Percentiles rank a stretch among this genome's conserved stretches.
phyloP scores from a whole-genome alignment of 2,329 filamentous ascomycete species.

The Neurospora sp. region DNA sequence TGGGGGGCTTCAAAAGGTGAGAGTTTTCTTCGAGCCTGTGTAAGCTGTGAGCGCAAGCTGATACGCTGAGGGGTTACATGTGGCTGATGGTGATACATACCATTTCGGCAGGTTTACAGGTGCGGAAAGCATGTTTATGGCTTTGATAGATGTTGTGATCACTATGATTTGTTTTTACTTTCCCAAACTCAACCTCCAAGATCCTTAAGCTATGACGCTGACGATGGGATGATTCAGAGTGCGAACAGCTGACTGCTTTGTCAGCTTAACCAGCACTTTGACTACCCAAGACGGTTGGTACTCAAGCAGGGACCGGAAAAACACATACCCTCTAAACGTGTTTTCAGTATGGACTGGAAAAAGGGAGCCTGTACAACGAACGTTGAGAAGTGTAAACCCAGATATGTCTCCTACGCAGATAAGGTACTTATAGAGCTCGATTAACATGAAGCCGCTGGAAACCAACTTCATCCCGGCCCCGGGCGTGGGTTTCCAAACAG shows the following conservation, averaged over 20 bases:
- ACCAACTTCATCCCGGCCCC: neutral
- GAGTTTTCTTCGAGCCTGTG: slow-evolving; percentile 81
- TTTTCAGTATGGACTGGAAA: neutral
- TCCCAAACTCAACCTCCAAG: neutral
- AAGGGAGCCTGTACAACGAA: neutral
- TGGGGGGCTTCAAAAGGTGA: slow-evolving; percentile 83
- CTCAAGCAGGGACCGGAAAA: neutral
- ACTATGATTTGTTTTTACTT: neutral
- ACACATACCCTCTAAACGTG: neutral
- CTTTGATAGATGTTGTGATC: neutral
- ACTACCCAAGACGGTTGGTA: neutral
- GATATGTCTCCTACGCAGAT: neutral
- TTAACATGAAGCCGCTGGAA: neutral
- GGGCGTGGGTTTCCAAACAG: neutral
- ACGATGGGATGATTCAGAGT: neutral
- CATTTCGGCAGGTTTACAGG: slow-evolving; percentile 50
- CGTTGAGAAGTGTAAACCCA: neutral
- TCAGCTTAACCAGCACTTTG: neutral
- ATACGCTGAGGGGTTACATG: neutral
- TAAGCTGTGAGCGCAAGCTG: neutral
- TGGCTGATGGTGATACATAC: slow-evolving; percentile 23
- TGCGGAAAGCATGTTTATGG: slow-evolving; percentile 34
- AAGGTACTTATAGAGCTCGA: neutral
- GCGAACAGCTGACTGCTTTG: neutral
- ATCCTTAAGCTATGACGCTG: slow-evolving; percentile 1